These are phyloP conservation scores for Fusarium liriodendri DNA, from an alignment of 2,329 filamentous ascomycete genomes.

Conservation along the genomic window DNA sequence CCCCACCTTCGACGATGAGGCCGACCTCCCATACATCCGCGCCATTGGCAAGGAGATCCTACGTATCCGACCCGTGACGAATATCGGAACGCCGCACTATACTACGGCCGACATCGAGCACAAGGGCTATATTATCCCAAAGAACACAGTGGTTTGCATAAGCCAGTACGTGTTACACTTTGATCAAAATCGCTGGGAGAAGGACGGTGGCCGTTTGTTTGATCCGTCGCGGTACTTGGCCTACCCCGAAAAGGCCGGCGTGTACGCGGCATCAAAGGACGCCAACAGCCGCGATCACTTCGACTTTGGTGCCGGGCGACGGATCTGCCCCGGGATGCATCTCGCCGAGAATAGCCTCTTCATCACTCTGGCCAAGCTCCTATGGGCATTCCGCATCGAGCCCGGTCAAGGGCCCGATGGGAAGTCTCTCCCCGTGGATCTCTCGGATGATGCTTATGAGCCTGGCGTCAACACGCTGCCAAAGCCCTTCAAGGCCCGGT, in stretches of 20 bases:
- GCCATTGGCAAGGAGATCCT: conserved; percentile 67
- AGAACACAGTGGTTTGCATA: conserved; percentile 17
- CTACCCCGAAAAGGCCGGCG: conserved; percentile 14
- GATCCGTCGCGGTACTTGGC: conserved; percentile 20
- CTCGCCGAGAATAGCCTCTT: conserved; percentile 53
- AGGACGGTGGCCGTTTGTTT: conserved; percentile 1
- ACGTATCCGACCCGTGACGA: conserved; percentile 63
- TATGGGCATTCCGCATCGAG: conserved; percentile 22
- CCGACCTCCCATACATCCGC: conserved; percentile 62
- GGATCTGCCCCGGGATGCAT: conserved; percentile 62
- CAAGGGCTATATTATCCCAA: conserved; percentile 24
- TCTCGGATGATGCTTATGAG: conserved; percentile 12
- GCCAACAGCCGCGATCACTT: conserved; percentile 54
- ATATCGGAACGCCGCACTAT: conserved; percentile 12
- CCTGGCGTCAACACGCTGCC: conserved; percentile 12
- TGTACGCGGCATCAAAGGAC: conserved; percentile 40
- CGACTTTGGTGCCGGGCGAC: conserved; percentile 58
- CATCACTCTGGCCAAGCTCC: conserved; percentile 17
- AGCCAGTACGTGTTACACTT: conserved; percentile 14
- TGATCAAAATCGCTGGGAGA: background rate
- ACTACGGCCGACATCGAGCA: conserved; percentile 10
- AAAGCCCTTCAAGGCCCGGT: conserved; percentile 14
- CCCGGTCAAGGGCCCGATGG: background rate
- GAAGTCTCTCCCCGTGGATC: background rate
- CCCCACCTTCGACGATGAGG: conserved; percentile 60